Evolutionary conservation across 306 rosid species (phyloP).

Genomic region (Inga leiocalycina): DNA sequence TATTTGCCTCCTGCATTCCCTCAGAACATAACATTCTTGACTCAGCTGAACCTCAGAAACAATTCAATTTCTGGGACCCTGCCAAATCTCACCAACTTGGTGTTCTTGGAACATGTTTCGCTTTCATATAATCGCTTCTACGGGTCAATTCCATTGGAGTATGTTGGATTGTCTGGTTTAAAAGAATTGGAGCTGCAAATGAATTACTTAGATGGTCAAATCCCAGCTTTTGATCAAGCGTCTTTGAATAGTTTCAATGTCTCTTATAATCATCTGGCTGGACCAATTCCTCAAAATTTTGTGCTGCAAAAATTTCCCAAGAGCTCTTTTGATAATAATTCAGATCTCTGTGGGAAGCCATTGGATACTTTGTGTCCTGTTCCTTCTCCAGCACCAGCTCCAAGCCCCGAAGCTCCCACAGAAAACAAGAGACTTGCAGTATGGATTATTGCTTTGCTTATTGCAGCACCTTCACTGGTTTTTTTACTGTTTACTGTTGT

Average conservation of each 20-base stretch:
- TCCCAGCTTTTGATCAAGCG: constrained; percentile 66
- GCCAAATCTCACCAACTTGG: constrained; percentile 53
- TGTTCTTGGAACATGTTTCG: constrained; percentile 43
- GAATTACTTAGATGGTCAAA: constrained; percentile 48
- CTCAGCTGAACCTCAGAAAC: constrained; percentile 50
- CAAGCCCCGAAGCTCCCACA: constrained; percentile 19
- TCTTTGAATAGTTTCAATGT: constrained; percentile 58
- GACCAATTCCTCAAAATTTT: constrained; percentile 59
- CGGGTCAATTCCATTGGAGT: constrained; percentile 55
- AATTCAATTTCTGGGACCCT: constrained; percentile 57
- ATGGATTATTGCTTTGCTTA: constrained; percentile 48
- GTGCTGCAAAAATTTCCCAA: constrained; percentile 51
- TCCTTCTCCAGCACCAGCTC: constrained; percentile 40
- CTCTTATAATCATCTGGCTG: constrained; percentile 57
- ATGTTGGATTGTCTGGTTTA: constrained; percentile 42
- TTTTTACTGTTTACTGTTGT: constrained; percentile 37
- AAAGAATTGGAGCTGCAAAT: constrained; percentile 49
- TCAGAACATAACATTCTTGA: constrained; percentile 54
- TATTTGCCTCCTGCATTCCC: constrained; percentile 51
- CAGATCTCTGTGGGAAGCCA: constrained; percentile 66
- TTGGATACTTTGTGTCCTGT: constrained; percentile 47
- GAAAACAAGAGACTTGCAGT: constrained; percentile 33
- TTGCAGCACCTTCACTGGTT: constrained; percentile 37
- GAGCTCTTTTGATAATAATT: constrained; percentile 53
- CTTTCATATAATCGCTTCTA: constrained; percentile 51